Evolutionary conservation across 1,139 yeast species (phyloP), one percentile per base, ranked within the genome.

Genomic region (Petasospora rhodanensis): DNA sequence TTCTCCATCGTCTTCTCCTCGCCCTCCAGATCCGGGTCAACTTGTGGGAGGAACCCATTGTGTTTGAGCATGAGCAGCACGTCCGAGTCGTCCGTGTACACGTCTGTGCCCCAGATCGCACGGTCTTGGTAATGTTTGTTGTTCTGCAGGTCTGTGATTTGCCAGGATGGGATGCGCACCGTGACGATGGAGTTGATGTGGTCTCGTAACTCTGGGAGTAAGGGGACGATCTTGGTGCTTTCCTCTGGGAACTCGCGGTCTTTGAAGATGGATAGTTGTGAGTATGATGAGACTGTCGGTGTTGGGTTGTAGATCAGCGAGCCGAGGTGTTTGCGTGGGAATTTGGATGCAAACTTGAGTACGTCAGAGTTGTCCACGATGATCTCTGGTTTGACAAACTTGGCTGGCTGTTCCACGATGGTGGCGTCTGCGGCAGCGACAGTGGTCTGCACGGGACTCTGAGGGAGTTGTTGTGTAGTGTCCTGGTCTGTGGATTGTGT

Each of bases 1-100:
- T 49, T 46, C 22, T 26, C 39, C 20, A 28, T 33, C 7, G 23
- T 26, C 5, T 34, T 40, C 5, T 34, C 44, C 22, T 47, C 41
- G 9, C 38, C 48, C 22, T 41, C 45, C 6, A 44, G 19, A 37
- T 62, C 69, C 10, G 45, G 45, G 15, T 57, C 53, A 41, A 66
- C 66, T 54, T 68, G 59, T 10, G 64, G 64, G 16, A 84, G 66
- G 18, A 79, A 64, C 1, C 96, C 96, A 41, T 74, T 61, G 51
- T 91, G 97, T 41, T 76, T 71, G 39, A 89, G 61, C 0, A 79
- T 82, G 3, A 84, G 68, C 26, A 91, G 69, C 4, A 89, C 62
- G 54, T 91, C 95, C 1, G 95, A 82, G 58, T 91, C 98, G 56
- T 91, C 97, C 2, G 96, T 84, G 57, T 89, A 91, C 3, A 91